phyloP scores from a whole-genome alignment of 495 filamentous ascomycete species.

The Glutinoglossum americanum region DNA sequence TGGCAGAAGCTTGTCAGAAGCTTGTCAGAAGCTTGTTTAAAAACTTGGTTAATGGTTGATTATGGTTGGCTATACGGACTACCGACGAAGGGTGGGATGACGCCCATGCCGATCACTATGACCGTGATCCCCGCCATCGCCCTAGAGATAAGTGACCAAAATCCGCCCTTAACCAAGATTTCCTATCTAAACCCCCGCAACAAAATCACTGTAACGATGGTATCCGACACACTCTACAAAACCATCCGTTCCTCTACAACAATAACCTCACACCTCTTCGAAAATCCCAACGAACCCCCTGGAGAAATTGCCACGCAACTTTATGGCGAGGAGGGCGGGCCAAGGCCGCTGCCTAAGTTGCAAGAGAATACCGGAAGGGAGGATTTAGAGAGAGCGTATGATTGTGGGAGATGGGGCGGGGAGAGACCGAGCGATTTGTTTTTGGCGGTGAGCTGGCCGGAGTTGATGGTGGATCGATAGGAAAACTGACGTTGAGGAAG shows the following conservation, averaged over 20 bases:
- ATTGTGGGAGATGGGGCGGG: slow-evolving; percentile 48
- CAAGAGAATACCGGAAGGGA: slow-evolving; percentile 9
- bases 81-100: no score
- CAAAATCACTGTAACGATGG: slow-evolving; percentile 6
- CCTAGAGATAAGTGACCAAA: no score
- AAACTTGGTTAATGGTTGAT: no score
- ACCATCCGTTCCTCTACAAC: slow-evolving; percentile 29
- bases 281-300: slow-evolving; percentile 28
- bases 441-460: slow-evolving; percentile 21
- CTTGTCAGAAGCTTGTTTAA: no score
- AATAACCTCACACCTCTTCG: slow-evolving; percentile 33
- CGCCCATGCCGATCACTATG: no score
- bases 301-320: slow-evolving; percentile 31
- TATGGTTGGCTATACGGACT: no score
- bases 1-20: no score
- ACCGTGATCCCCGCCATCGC: no score
- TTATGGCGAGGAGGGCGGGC: slow-evolving; percentile 16
- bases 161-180: no score
- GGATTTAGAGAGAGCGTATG: slow-evolving; percentile 27
- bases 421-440: slow-evolving; percentile 44
- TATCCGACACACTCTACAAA: slow-evolving; percentile 26
- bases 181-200: no score
- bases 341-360: not conserved
- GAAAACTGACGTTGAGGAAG: slow-evolving; percentile 12
- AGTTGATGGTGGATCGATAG: not conserved